phyloP scores from a whole-genome alignment of 1,284 basidiomycete species.

The Anthracocystis setariae region DNA sequence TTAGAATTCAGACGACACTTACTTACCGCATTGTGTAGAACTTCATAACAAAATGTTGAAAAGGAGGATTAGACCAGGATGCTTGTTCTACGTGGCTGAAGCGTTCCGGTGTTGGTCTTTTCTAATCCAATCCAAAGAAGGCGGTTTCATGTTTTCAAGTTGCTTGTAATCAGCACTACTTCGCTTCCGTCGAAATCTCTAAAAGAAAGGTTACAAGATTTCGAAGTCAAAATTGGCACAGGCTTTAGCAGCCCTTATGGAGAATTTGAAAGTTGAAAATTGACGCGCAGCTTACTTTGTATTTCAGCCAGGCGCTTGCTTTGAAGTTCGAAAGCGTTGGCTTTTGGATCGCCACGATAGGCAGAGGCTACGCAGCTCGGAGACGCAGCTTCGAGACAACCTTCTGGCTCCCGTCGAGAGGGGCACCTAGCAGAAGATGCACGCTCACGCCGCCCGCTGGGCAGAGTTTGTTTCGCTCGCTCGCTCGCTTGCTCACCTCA shows the following conservation, averaged over 20 bases:
- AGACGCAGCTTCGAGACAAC: not conserved
- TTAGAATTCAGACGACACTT: not conserved
- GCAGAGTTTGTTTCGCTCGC: conserved; percentile 16
- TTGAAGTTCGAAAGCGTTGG: not conserved
- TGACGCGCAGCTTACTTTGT: no score
- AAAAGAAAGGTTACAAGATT: not conserved
- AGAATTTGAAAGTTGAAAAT: not conserved
- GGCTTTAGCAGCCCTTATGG: not conserved
- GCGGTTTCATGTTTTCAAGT: not conserved
- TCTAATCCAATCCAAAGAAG: not conserved
- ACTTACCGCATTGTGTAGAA: no score
- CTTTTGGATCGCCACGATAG: conserved; percentile 14
- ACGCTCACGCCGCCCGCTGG: conserved; percentile 3
- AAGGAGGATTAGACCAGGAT: not conserved
- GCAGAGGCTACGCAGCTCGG: not conserved
- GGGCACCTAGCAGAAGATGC: conserved; percentile 8
- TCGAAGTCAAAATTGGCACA: not conserved
- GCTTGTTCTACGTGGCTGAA: not conserved
- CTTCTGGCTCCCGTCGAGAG: conserved; percentile 6
- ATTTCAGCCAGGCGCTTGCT: not conserved
- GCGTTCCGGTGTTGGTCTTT: conserved; percentile 15
- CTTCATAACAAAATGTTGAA: no score
- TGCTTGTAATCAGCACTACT: not conserved
- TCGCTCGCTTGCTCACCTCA: no score
- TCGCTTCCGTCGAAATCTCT: not conserved